Evolutionary conservation across 2,329 filamentous ascomycete species (phyloP).

Genomic region (Fusarium beomiforme): DNA sequence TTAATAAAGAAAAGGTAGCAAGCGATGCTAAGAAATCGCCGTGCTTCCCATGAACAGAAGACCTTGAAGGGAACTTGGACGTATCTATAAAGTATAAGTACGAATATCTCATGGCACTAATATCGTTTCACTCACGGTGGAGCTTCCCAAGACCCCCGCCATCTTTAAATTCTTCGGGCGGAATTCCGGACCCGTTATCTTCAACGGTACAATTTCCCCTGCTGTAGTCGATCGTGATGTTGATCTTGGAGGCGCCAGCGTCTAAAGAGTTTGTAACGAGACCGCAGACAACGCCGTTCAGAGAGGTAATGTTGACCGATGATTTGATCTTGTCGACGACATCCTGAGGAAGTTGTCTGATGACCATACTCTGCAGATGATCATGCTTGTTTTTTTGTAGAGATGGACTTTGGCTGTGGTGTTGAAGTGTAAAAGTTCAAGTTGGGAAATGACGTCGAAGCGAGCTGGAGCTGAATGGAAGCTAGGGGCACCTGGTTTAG

Average conservation of each 20-base stretch:
- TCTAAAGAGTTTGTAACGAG: conserved; percentile 88
- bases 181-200: conserved; percentile 85
- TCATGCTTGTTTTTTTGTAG: conserved; percentile 29
- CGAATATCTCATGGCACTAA: conserved; percentile 1
- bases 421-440: conserved; percentile 8
- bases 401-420: neutral
- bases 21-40: conserved; percentile 84
- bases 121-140: conserved; percentile 66
- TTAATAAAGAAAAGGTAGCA: conserved; percentile 78
- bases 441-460: conserved; percentile 30
- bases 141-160: conserved; percentile 76
- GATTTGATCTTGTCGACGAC: conserved; percentile 85
- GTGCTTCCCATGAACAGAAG: conserved; percentile 69
- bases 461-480: conserved; percentile 14
- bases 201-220: conserved; percentile 82
- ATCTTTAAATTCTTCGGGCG: conserved; percentile 75
- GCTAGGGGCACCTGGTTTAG: conserved; percentile 17
- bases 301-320: conserved; percentile 78
- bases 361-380: conserved; percentile 61
- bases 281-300: conserved; percentile 76
- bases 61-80: conserved; percentile 70
- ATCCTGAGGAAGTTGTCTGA: conserved; percentile 74
- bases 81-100: conserved; percentile 67
- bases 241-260: conserved; percentile 74
- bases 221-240: conserved; percentile 76